Percentiles rank a stretch among this genome's conserved stretches.
Evolutionary conservation across 306 rosid species (phyloP).

Genomic region (Cicer arietinum): DNA sequence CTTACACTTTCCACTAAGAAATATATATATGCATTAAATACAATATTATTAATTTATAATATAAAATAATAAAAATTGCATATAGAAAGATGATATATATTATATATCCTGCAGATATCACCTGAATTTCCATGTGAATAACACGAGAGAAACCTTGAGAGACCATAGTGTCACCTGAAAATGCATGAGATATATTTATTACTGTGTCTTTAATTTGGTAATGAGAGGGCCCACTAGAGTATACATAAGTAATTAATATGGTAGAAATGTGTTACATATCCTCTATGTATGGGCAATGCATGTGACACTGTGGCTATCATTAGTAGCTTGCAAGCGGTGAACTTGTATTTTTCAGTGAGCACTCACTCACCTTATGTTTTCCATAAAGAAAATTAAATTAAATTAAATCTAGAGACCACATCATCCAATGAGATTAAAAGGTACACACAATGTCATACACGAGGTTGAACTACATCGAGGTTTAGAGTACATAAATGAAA

Average conservation of each 20-base stretch:
- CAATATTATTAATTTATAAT: no score
- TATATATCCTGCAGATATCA: constrained; percentile 25
- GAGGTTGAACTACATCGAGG: constrained; percentile 15
- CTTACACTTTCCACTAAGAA: no score
- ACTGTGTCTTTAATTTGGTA: constrained; percentile 30
- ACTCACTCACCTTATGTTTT: constrained; percentile 9
- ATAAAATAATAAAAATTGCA: no score
- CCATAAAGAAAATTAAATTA: not conserved
- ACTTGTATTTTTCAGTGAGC: constrained; percentile 35
- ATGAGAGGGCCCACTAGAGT: constrained; percentile 39
- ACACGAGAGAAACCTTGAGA: constrained; percentile 31
- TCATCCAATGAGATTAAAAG: not conserved
- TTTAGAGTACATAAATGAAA: constrained; percentile 19
- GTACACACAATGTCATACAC: constrained; percentile 32
- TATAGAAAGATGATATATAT: not conserved
- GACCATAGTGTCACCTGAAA: constrained; percentile 33
- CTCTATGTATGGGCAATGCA: constrained; percentile 56
- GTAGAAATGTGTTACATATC: constrained; percentile 39
- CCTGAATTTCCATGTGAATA: constrained; percentile 53
- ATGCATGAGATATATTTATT: constrained; percentile 24
- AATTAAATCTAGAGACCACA: constrained; percentile 31
- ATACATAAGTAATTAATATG: constrained; percentile 38
- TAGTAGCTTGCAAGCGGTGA: constrained; percentile 42
- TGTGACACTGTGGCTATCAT: constrained; percentile 40
- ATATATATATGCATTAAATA: no score